phyloP scores from a whole-genome alignment of 2,329 filamentous ascomycete genomes.

The Madurella fahalii region DNA sequence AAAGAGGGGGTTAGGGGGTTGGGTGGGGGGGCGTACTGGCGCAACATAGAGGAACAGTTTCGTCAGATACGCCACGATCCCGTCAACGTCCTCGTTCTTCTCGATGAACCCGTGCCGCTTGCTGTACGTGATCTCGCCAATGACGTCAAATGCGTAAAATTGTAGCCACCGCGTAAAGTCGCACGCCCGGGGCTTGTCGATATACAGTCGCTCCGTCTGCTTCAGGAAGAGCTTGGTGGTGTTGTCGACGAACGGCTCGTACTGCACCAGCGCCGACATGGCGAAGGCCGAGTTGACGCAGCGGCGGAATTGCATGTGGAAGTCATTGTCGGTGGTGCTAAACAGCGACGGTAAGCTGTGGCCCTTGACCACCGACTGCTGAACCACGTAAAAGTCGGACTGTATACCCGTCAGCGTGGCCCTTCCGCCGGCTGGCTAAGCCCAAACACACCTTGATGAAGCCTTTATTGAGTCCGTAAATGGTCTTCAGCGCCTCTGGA shows the following conservation, averaged over 20 bases:
- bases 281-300: conserved; percentile 73
- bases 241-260: conserved; percentile 75
- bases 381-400: conserved; percentile 78
- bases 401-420: conserved; percentile 30
- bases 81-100: conserved; percentile 69
- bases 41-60: conserved; percentile 67
- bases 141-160: conserved; percentile 79
- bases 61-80: conserved; percentile 62
- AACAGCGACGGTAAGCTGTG: conserved; percentile 68
- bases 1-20: too few species aligned
- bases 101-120: conserved; percentile 74
- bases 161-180: conserved; percentile 71
- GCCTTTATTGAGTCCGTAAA: conserved; percentile 80
- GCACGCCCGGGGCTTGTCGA: conserved; percentile 43
- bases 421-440: background rate
- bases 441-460: conserved; percentile 61
- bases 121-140: conserved; percentile 72
- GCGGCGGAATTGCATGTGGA: conserved; percentile 69
- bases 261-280: conserved; percentile 72
- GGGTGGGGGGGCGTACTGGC: conserved; percentile 43
- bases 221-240: conserved; percentile 67
- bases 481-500: conserved; percentile 67
- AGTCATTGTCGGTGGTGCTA: conserved; percentile 69
- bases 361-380: conserved; percentile 68
- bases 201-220: conserved; percentile 55